Evolutionary conservation across 495 filamentous ascomycete species (phyloP).

Genomic region (Daldinia vernicosa): DNA sequence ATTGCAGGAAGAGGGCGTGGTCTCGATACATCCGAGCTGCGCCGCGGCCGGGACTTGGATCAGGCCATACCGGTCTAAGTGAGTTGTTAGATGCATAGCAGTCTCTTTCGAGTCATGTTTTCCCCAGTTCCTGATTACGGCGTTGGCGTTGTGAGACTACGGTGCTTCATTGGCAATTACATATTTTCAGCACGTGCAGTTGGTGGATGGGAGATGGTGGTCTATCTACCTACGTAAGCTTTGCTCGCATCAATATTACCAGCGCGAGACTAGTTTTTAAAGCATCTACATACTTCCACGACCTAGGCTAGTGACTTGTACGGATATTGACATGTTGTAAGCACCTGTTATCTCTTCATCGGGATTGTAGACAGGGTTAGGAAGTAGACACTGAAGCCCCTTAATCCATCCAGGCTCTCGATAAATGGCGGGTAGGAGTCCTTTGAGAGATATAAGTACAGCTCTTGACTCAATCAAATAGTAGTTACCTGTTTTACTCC

Average conservation of each 20-base stretch:
- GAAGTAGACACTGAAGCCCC: too few species aligned
- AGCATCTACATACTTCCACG: neutral
- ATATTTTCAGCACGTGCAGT: constrained; percentile 31
- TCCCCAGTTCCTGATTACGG: constrained; percentile 30
- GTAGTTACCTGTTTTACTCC: too few species aligned
- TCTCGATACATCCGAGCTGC: constrained; percentile 14
- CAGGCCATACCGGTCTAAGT: constrained; percentile 12
- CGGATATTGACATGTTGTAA: neutral
- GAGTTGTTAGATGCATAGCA: constrained; percentile 29
- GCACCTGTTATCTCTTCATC: neutral
- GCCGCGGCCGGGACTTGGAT: constrained; percentile 14
- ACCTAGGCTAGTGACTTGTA: neutral
- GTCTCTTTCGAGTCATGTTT: constrained; percentile 24
- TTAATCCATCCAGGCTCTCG: too few species aligned
- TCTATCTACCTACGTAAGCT: constrained; percentile 15
- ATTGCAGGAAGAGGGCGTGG: constrained; percentile 6
- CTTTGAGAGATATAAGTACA: too few species aligned
- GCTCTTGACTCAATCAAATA: too few species aligned
- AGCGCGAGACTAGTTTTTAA: constrained; percentile 1
- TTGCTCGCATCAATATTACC: constrained; percentile 20
- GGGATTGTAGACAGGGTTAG: neutral
- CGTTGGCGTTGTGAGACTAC: constrained; percentile 47
- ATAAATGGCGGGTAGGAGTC: too few species aligned
- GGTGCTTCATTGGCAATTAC: constrained; percentile 42
- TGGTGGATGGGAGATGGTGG: constrained; percentile 25